Conservation (phyloP, 2,329 filamentous ascomycete species). For the Aureobasidium subglaciale region DNA sequence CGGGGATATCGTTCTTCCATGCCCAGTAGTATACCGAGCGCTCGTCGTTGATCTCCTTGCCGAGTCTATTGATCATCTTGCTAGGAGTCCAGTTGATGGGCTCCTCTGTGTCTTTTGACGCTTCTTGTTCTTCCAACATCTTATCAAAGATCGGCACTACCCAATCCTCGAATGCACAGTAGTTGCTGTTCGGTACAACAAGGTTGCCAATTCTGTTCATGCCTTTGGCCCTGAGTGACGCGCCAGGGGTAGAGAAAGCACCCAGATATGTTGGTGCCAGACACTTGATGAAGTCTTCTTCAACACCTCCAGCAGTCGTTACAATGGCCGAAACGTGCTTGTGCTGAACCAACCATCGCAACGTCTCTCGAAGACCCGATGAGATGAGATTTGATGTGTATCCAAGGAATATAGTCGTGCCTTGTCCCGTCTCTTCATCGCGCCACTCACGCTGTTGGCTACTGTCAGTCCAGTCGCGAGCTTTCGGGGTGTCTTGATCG, state of each 20-base stretch:
- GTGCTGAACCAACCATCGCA: conserved; percentile 90
- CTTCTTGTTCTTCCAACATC: conserved; percentile 91
- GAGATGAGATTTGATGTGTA: conserved; percentile 98
- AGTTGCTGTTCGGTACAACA: conserved; percentile 92
- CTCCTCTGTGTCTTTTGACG: conserved; percentile 53
- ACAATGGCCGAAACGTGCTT: conserved; percentile 88
- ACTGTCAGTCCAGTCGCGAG: not conserved
- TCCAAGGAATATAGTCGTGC: conserved; percentile 90
- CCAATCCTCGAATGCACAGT: conserved; percentile 98
- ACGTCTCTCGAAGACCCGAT: conserved; percentile 81
- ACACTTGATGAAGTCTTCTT: conserved; percentile 98
- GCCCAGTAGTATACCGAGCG: conserved; percentile 95
- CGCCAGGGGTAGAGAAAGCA: conserved; percentile 70
- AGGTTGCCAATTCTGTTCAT: conserved; percentile 96
- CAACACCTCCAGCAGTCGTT: conserved; percentile 88
- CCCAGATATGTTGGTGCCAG: conserved; percentile 90
- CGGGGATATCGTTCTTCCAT: conserved; percentile 90
- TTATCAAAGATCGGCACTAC: conserved; percentile 87
- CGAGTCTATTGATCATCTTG: conserved; percentile 81
- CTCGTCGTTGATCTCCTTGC: conserved; percentile 90
- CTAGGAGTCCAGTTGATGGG: conserved; percentile 87
- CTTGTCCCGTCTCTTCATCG: conserved; percentile 68
- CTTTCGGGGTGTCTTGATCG: not conserved
- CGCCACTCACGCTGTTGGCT: conserved; percentile 62
- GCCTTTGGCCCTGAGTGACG: conserved; percentile 71